phyloP scores from a whole-genome alignment of 2,329 filamentous ascomycete genomes.

The Aspergillus ochraceoroseus region DNA sequence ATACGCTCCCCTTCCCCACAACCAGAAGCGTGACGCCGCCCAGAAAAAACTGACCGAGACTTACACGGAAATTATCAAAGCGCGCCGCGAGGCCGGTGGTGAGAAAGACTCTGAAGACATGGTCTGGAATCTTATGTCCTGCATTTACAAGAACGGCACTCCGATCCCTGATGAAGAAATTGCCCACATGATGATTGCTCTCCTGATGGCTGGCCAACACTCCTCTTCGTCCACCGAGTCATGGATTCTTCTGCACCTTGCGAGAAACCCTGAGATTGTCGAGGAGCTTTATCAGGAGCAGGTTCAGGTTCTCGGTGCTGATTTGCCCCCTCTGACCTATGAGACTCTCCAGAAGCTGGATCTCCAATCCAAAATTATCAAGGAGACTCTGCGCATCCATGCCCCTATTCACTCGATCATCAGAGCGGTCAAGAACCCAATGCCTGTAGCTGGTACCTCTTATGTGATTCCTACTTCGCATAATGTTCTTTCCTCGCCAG shows the following conservation, averaged over 20 bases:
- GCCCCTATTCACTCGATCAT: constrained; percentile 94
- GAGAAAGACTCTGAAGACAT: constrained; percentile 64
- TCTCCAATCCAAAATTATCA: constrained; percentile 77
- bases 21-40: constrained; percentile 72
- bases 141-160: constrained; percentile 75
- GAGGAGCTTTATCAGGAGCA: constrained; percentile 84
- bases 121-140: constrained; percentile 86
- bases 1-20: constrained; percentile 85
- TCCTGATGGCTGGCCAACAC: constrained; percentile 89
- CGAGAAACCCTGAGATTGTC: constrained; percentile 69
- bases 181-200: constrained; percentile 89
- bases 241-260: constrained; percentile 80
- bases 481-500: constrained; percentile 77
- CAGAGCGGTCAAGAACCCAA: constrained; percentile 83
- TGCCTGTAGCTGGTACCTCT: constrained; percentile 75
- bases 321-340: constrained; percentile 69
- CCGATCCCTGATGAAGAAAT: constrained; percentile 77
- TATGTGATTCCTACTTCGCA: constrained; percentile 77
- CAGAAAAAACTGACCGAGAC: constrained; percentile 74
- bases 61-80: constrained; percentile 75
- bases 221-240: constrained; percentile 77
- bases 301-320: constrained; percentile 63
- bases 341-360: constrained; percentile 74
- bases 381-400: constrained; percentile 86
- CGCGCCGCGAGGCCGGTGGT: constrained; percentile 56